Evolutionary conservation across 768 basidiomycete genomes (phyloP).

Genomic region (Lactarius indigo): DNA sequence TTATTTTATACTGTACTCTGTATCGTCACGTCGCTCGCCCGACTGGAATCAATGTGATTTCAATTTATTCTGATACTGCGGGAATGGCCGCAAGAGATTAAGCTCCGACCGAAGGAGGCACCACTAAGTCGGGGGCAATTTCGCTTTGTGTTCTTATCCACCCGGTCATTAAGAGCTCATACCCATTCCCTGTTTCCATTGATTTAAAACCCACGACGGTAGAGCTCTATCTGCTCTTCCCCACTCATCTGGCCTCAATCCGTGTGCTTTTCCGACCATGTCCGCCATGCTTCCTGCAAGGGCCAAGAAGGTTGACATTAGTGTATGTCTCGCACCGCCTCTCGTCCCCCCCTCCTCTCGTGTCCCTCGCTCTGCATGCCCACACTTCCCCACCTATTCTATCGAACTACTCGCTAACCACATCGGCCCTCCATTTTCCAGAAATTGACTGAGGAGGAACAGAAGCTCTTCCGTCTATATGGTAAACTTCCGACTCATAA

Average conservation of each 20-base stretch:
- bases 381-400: neutral
- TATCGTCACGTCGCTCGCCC: neutral
- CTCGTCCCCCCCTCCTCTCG: slow-evolving; percentile 17
- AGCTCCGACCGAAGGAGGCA: slow-evolving; percentile 5
- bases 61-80: neutral
- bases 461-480: slow-evolving; percentile 91
- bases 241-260: slow-evolving; percentile 18
- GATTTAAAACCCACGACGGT: slow-evolving; percentile 15
- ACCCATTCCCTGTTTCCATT: slow-evolving; percentile 1
- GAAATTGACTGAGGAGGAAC: slow-evolving; percentile 86
- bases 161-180: neutral
- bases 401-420: neutral
- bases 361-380: neutral
- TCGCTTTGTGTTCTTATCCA: slow-evolving; percentile 10
- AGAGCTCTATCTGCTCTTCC: slow-evolving; percentile 28
- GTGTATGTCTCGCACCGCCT: slow-evolving; percentile 49
- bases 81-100: slow-evolving; percentile 6
- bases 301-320: slow-evolving; percentile 93
- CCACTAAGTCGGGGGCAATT: slow-evolving; percentile 8
- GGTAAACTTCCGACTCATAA: slow-evolving; percentile 94
- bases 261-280: slow-evolving; percentile 32
- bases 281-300: slow-evolving; percentile 58
- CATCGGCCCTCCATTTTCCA: slow-evolving; percentile 31
- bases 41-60: neutral
- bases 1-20: neutral